Evolutionary conservation across 768 basidiomycete genomes (phyloP).

Genomic region (Neoboletus brunneissimus): DNA sequence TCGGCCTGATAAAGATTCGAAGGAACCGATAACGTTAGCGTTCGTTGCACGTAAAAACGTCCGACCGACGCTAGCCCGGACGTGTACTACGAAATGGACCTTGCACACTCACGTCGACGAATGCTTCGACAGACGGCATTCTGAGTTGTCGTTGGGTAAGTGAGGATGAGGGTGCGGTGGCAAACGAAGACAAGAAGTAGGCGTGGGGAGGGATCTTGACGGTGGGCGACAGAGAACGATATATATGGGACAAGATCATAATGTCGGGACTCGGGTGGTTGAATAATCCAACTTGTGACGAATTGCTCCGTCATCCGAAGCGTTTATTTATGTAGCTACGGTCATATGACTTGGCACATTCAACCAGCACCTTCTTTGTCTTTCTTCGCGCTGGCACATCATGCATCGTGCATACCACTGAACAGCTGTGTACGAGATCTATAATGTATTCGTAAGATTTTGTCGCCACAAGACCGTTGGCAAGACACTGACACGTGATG

Average conservation of each 20-base stretch:
- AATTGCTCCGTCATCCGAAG: neutral
- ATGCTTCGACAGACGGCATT: constrained; percentile 32
- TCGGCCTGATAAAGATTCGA: constrained; percentile 37
- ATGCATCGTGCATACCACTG: neutral
- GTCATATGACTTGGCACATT: neutral
- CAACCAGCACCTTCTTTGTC: neutral
- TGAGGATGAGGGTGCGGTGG: constrained; percentile 32
- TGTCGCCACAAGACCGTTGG: neutral
- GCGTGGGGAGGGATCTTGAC: constrained; percentile 6
- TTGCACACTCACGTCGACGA: constrained; percentile 38
- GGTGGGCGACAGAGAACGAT: constrained; percentile 17
- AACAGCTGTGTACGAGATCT: neutral
- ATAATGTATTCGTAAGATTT: neutral
- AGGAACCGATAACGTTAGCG: constrained; percentile 36
- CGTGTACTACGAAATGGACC: neutral
- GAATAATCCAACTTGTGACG: neutral
- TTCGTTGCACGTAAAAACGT: neutral
- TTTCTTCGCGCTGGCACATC: neutral
- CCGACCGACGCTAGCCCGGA: neutral
- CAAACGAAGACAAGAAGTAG: constrained; percentile 1
- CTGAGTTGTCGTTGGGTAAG: constrained; percentile 9
- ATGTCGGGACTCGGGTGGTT: neutral
- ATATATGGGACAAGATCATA: constrained; percentile 20
- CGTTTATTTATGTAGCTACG: neutral
- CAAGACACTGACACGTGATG: neutral